Evolutionary conservation across 73 alveolate genomes (phyloP), one percentile per base, ranked within the genome.

Genomic region (Paramecium caudatum): DNA sequence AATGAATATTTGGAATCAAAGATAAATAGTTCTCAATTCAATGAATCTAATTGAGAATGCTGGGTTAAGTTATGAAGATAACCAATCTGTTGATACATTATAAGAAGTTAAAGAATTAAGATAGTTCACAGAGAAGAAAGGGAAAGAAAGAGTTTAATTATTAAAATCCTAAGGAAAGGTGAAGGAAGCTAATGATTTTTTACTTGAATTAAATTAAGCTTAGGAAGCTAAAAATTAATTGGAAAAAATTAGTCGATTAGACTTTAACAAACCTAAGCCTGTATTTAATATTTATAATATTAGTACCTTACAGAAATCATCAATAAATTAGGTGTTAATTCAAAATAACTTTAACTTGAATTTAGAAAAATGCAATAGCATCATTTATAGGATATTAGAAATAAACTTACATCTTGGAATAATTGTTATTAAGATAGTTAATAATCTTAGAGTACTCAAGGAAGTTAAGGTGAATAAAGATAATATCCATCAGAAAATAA

Each of bases 251-350:
- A 55, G 80, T 21, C 23, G 80, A 55, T 21, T 55, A 0, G 30
- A 55, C n/a, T 55, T 55, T 55, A 43, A 55, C 30, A 55, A 55
- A 55, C 80, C 80, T 1, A 55, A 55, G 30, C 80, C 80, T 5
- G 80, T 55, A 55, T 4, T 27, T 1, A 0, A 23, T 50, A 25
- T 25, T 19, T 7, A 27, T 12, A 21, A 17, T 2, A 55, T 55
- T 55, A 55, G 80, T 55, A 55, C n/a, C 80, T 55, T 55, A 2
- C 23, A 12, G 80, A 55, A 55, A 55, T 15, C 8, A 55, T 55
- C 13, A 55, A 55, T 10, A 55, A 10, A 55, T 55, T 55, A 8
- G 80, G 80, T 17, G 41, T 55, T 19, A 55, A 55, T 25, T 55
- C 80, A 2, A 55, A 27, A 3, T 55, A 55, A 5, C 23, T 55